Evolutionary conservation across 306 rosid genomes (phyloP).

Genomic region (Sesbania bispinosa): DNA sequence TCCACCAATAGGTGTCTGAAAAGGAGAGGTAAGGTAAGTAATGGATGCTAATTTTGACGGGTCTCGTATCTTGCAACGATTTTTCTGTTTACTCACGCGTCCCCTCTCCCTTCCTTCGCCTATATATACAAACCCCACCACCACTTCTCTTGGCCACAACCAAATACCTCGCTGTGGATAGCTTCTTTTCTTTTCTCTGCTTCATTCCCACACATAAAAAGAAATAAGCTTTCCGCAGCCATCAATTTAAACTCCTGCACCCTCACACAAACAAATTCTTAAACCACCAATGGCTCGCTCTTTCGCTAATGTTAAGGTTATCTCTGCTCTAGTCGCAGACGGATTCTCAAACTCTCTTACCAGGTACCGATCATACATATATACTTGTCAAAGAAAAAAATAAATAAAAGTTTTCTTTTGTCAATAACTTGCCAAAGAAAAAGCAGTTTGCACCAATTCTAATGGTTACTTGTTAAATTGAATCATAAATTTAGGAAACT

Average conservation of each 20-base stretch:
- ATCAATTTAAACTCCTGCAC: not conserved
- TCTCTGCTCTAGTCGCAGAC: slow-evolving; percentile 48
- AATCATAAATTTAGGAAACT: too few relatives aligned
- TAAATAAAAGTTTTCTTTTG: not conserved
- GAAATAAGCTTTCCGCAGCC: not conserved
- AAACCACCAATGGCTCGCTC: slow-evolving; percentile 67
- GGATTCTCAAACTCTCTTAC: slow-evolving; percentile 34
- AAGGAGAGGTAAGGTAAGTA: not conserved
- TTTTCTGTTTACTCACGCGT: not conserved
- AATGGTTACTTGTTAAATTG: too few relatives aligned
- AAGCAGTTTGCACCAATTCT: too few relatives aligned
- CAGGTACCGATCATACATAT: slow-evolving; percentile 46
- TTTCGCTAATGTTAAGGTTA: slow-evolving; percentile 56
- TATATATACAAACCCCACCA: slow-evolving; percentile 9
- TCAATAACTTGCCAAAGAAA: too few relatives aligned
- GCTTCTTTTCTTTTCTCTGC: not conserved
- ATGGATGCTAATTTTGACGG: not conserved
- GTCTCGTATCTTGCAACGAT: not conserved
- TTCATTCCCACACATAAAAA: not conserved
- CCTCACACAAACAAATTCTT: not conserved
- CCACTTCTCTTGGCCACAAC: too few relatives aligned
- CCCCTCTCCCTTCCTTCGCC: not conserved
- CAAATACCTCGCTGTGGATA: not conserved
- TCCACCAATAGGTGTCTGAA: not conserved
- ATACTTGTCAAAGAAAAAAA: too few relatives aligned